Evolutionary conservation across 2,329 filamentous ascomycete genomes (phyloP).

Genomic region (Cordyceps cicadae): DNA sequence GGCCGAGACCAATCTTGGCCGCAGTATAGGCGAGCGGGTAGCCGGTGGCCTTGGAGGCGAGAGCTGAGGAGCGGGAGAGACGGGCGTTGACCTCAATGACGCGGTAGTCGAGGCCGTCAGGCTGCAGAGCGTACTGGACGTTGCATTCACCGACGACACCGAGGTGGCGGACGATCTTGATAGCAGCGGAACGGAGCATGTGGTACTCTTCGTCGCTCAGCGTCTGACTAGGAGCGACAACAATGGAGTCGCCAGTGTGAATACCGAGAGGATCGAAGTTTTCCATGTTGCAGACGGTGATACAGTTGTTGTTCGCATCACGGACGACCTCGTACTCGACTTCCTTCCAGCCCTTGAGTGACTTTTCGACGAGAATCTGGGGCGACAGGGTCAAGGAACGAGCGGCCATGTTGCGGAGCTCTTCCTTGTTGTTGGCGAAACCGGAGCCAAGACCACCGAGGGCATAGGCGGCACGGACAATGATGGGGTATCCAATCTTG

Average conservation of each 20-base stretch:
- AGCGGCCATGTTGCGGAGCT: conserved; percentile 87
- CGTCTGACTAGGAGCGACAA: conserved; percentile 94
- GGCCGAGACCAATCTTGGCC: conserved; percentile 94
- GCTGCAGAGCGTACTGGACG: conserved; percentile 93
- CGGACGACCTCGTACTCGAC: conserved; percentile 97
- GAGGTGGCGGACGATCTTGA: conserved; percentile 96
- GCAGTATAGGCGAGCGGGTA: conserved; percentile 96
- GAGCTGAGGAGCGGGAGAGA: conserved; percentile 91
- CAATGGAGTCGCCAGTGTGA: conserved; percentile 97
- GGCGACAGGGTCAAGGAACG: conserved; percentile 87
- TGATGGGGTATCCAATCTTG: conserved; percentile 89
- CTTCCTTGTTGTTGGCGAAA: conserved; percentile 88
- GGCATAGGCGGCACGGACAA: conserved; percentile 93
- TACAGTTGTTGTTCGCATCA: conserved; percentile 96
- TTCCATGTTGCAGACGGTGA: conserved; percentile 76
- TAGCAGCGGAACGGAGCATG: conserved; percentile 94
- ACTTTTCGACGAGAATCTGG: conserved; percentile 97
- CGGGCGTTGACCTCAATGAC: conserved; percentile 99
- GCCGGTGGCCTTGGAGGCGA: conserved; percentile 95
- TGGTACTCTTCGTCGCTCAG: conserved; percentile 98
- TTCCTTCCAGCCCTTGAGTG: conserved; percentile 98
- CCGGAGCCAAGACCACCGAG: conserved; percentile 93
- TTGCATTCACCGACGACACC: conserved; percentile 98
- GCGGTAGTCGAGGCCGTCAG: conserved; percentile 93
- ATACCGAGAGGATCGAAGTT: conserved; percentile 98